Evolutionary conservation across 345 rosid species (phyloP), one percentile per base, ranked within the genome.

Genomic region (Gossypium rotundifolium): DNA sequence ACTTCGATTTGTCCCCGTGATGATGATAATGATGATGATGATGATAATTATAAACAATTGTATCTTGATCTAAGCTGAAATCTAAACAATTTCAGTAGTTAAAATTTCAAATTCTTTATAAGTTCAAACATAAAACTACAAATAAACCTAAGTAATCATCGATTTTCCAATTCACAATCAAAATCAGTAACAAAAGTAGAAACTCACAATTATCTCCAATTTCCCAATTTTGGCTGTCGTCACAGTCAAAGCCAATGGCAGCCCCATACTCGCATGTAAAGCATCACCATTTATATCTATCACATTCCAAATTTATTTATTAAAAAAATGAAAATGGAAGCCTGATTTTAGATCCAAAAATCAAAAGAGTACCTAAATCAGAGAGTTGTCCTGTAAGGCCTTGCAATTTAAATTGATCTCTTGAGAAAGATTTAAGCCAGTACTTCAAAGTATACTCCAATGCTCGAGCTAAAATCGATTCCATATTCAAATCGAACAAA

Each of bases 381-480:
- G 94, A 95, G 72, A 95, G 98, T 82, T 90, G 98, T 4, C 83
- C 92, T 17, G 90, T 88, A 22, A 94, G 96, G 79, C 98, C 98
- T 73, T 95, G 98, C 75, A 95, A 85, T 90, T 90, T 90, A 79
- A 95, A 89, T 83, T 95, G 99, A 76, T 95, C 99, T 78, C 99
- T 84, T 77, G 99, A 87, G 87, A 95, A 93, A n/a, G 99, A 95
- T 72, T 95, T 95, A 81, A 95, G 98, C 99, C 98, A 95, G 87
- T 95, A 93, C 94, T 93, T 95, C 72, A 95, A 93, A n/a, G 98
- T 95, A 83, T 95, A 95, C 91, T 95, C 99, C 82, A 95, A 85
- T 17, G 99, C 99, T 14, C 91, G 89, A 2, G 97, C 98, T 61
- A 95, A 79, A 74, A 95, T 89, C 76, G 98, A 89, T 97, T 95